Conservation (phyloP, 306 rosid species). For the Acacia melanoxylon region DNA sequence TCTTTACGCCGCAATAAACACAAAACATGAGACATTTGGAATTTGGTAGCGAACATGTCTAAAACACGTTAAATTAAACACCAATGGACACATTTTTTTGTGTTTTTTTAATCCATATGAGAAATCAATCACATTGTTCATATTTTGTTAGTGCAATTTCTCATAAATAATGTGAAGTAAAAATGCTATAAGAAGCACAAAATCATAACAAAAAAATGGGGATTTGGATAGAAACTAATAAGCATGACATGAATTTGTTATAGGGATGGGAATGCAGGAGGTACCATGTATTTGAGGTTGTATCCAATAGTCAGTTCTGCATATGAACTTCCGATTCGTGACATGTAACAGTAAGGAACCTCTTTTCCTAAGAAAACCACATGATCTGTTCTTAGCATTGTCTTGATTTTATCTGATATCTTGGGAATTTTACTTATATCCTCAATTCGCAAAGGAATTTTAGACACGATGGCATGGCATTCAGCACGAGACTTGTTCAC, state of each 20-base stretch:
- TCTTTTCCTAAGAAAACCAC: conserved; percentile 83
- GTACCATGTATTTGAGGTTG: conserved; percentile 86
- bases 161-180: not conserved
- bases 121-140: not conserved
- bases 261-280: conserved; percentile 14
- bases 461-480: conserved; percentile 61
- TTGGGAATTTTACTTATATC: conserved; percentile 65
- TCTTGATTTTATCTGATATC: conserved; percentile 62
- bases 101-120: too few relatives aligned
- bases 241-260: conserved; percentile 5
- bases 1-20: conserved; percentile 57
- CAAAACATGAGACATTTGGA: not conserved
- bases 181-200: not conserved
- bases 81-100: too few relatives aligned
- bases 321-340: conserved; percentile 61
- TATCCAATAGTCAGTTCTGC: conserved; percentile 83
- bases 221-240: conserved; percentile 24
- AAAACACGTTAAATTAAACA: too few relatives aligned
- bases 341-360: conserved; percentile 78
- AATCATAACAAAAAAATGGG: not conserved
- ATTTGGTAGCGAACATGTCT: not conserved
- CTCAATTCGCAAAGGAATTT: conserved; percentile 67
- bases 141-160: not conserved
- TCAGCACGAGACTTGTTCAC: conserved; percentile 92
- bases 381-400: conserved; percentile 63